Base-by-base conservation (phyloP, 176 grass and related monocot genomes). In the Eleusine indica region DNA sequence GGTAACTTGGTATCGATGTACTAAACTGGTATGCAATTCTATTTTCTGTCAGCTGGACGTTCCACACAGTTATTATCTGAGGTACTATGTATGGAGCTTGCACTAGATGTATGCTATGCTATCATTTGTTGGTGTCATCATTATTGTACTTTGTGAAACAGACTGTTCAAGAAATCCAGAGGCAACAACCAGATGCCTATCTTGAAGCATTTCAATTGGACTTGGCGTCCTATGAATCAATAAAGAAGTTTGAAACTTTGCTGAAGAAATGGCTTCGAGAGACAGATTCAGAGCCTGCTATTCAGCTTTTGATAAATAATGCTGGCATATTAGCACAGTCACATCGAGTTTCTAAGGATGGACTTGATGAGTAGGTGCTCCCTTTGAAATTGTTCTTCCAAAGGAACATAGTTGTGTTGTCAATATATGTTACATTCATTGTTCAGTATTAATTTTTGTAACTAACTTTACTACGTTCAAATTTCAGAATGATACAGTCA, bases 241-340 rank as follows among this genome's bases (percentile, higher is more conserved):
- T 98, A 73, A 90, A 89, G 54, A 94, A 89, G 56, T 98, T 98
- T 75, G 89, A 53, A 80, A 58, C 49, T 83, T 83, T 48, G 7
- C 25, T 98, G 47, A 91, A 87, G 60, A 81, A 94, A 70, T 90
- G 93, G 87, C 84, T 98, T 76, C 74, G 41, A 29, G 74, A 90
- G 64, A 88, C 62, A 60, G 82, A 82, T 74, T 41, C 68, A 67
- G 91, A 94, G 17, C 82, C 80, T 53, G 88, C 89, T 14, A 90
- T 98, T 78, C 96, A 98, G 74, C 89, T 98, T 75, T 85, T 98
- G 79, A 78, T 98, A 71, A 98, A 98, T 71, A 95, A 93, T 90
- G 96, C 96, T 66, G 96, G 93, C 37, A 95, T 92, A n/a, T 91
- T 98, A 86, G 96, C 93, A 7, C 95, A 90, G 70, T 90, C 85